phyloP scores from a whole-genome alignment of 441 rosid species.

The Brassica balearica region DNA sequence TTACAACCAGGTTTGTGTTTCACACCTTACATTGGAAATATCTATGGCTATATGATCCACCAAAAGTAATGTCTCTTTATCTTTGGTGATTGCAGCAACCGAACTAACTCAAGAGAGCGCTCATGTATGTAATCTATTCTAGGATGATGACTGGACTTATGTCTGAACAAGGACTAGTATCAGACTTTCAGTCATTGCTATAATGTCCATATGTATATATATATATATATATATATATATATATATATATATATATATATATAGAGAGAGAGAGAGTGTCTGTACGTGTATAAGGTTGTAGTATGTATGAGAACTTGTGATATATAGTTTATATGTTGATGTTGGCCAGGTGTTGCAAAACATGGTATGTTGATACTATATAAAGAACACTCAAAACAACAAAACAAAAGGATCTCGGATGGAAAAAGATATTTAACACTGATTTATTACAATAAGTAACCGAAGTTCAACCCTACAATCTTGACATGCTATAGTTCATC shows the following conservation, averaged over 20 bases:
- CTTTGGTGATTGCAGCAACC: constrained; percentile 38
- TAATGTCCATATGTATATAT: constrained; percentile 7
- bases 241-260: neutral
- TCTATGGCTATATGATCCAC: constrained; percentile 19
- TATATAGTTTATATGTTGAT: neutral
- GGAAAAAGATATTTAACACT: no score
- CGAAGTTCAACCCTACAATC: no score
- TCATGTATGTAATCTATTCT: neutral
- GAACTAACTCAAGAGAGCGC: constrained; percentile 26
- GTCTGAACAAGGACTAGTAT: constrained; percentile 29
- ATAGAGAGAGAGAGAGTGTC: neutral
- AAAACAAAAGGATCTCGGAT: no score
- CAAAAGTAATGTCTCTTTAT: constrained; percentile 27
- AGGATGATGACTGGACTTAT: constrained; percentile 16
- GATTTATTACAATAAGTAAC: no score
- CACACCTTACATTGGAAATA: neutral
- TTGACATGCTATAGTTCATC: no score
- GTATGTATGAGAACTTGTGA: constrained; percentile 28
- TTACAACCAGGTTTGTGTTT: constrained; percentile 44
- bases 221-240: neutral
- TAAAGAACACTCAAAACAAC: no score
- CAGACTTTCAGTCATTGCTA: constrained; percentile 8
- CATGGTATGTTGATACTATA: no score
- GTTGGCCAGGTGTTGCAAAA: no score
- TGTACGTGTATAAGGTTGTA: constrained; percentile 5